Evolutionary conservation across 441 rosid species (phyloP).

Genomic region (Erysimum cheiri): DNA sequence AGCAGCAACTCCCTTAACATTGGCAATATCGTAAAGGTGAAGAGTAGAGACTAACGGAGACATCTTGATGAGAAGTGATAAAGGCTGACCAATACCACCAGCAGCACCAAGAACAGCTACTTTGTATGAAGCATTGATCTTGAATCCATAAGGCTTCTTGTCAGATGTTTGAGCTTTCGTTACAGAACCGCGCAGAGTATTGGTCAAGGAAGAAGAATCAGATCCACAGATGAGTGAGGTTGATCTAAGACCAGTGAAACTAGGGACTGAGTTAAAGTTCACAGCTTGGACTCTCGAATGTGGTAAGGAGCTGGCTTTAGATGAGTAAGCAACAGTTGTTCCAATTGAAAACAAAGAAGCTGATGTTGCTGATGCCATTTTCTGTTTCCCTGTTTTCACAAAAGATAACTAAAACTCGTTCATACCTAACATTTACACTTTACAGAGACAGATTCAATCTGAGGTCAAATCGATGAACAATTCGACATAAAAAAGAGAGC

Average conservation of each 20-base stretch:
- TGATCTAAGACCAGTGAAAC: slow-evolving; percentile 77
- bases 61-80: slow-evolving; percentile 90
- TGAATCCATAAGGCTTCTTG: slow-evolving; percentile 50
- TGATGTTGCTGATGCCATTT: slow-evolving; percentile 83
- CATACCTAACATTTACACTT: background rate
- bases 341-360: slow-evolving; percentile 69
- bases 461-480: background rate
- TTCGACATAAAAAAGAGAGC: background rate
- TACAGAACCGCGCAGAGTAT: slow-evolving; percentile 55
- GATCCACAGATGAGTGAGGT: slow-evolving; percentile 53
- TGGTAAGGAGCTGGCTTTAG: slow-evolving; percentile 51
- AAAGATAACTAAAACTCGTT: background rate
- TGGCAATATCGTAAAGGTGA: slow-evolving; percentile 91
- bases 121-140: slow-evolving; percentile 79
- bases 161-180: slow-evolving; percentile 49
- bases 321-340: slow-evolving; percentile 56
- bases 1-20: slow-evolving; percentile 97
- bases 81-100: slow-evolving; percentile 97
- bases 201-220: slow-evolving; percentile 58
- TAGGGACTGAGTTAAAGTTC: slow-evolving; percentile 50
- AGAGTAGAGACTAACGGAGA: slow-evolving; percentile 85
- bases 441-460: slow-evolving; percentile 14
- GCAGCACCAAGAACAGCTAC: slow-evolving; percentile 97
- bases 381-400: slow-evolving; percentile 33
- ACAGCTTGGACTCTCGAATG: slow-evolving; percentile 52